phyloP scores from a whole-genome alignment of 495 filamentous ascomycete species.

The Tricharina praecox region DNA sequence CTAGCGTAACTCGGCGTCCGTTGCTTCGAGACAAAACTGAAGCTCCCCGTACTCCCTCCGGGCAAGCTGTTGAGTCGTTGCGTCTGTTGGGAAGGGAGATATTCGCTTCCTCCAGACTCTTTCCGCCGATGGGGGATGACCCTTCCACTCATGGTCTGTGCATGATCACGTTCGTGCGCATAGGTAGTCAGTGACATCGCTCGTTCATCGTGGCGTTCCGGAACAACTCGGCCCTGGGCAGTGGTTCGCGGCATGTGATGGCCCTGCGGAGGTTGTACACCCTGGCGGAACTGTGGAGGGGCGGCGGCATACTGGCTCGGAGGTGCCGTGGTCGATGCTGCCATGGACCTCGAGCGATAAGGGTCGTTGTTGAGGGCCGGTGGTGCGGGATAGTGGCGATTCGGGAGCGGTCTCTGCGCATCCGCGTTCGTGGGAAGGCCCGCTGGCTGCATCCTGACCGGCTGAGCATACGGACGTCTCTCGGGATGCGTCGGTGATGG shows the following conservation, averaged over 20 bases:
- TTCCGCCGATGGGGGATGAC: constrained; percentile 49
- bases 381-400: constrained; percentile 38
- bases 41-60: constrained; percentile 7
- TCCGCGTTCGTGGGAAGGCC: constrained; percentile 28
- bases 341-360: constrained; percentile 84
- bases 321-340: constrained; percentile 26
- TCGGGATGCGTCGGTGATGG: constrained; percentile 46
- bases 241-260: constrained; percentile 53
- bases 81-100: constrained; percentile 34
- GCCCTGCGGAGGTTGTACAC: constrained; percentile 9
- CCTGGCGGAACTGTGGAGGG: constrained; percentile 30
- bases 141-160: constrained; percentile 80
- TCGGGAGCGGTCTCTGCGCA: constrained; percentile 34
- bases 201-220: constrained; percentile 79
- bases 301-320: constrained; percentile 13
- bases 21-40: constrained; percentile 23
- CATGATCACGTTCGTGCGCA: constrained; percentile 54
- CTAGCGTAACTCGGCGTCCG: constrained; percentile 25
- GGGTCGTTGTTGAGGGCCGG: constrained; percentile 70
- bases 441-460: constrained; percentile 17
- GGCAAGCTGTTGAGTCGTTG: constrained; percentile 25
- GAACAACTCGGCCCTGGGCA: constrained; percentile 74
- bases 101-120: constrained; percentile 32
- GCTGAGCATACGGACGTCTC: constrained; percentile 38
- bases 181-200: constrained; percentile 93